Percentiles rank a stretch among this genome's conserved stretches.
These are phyloP conservation scores for Gelatoporia subvermispora DNA, from an alignment of 768 basidiomycete genomes.

Conservation along the genomic window DNA sequence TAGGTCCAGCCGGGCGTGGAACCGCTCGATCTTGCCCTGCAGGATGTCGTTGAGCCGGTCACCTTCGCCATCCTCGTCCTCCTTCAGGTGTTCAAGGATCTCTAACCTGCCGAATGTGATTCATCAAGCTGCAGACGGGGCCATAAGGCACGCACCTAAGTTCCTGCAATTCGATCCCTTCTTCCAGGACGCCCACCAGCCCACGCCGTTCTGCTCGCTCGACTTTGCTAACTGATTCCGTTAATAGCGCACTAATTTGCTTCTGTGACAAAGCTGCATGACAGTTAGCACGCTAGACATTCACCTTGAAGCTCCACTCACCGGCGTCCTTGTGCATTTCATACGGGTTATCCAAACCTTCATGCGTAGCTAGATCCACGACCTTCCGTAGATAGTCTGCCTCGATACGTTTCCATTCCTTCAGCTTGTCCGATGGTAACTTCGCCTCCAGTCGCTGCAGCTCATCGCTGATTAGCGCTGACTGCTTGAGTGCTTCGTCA, in stretches of 20 bases:
- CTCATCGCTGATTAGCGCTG: not conserved
- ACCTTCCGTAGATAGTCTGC: not conserved
- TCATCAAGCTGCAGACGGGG: too few relatives aligned
- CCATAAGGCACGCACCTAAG: not conserved
- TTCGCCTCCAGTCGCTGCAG: not conserved
- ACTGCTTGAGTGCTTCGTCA: not conserved
- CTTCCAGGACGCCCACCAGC: not conserved
- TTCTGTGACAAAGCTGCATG: not conserved
- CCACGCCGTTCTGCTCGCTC: not conserved
- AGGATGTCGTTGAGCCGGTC: too few relatives aligned
- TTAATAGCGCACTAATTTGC: not conserved
- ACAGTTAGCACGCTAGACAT: not conserved
- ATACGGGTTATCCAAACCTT: conserved; percentile 3
- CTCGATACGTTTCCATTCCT: not conserved
- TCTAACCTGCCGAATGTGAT: too few relatives aligned
- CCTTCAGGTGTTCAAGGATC: too few relatives aligned
- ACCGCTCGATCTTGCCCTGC: too few relatives aligned
- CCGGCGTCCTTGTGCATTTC: not conserved
- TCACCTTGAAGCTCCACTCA: not conserved
- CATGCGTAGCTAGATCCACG: not conserved
- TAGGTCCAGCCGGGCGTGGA: too few relatives aligned
- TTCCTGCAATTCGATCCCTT: not conserved
- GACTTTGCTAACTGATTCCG: not conserved
- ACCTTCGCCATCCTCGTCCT: too few relatives aligned
- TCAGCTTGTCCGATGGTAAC: not conserved